Base-by-base conservation (phyloP, 1,284 basidiomycete species). In the Laetiporus sulphureus region DNA sequence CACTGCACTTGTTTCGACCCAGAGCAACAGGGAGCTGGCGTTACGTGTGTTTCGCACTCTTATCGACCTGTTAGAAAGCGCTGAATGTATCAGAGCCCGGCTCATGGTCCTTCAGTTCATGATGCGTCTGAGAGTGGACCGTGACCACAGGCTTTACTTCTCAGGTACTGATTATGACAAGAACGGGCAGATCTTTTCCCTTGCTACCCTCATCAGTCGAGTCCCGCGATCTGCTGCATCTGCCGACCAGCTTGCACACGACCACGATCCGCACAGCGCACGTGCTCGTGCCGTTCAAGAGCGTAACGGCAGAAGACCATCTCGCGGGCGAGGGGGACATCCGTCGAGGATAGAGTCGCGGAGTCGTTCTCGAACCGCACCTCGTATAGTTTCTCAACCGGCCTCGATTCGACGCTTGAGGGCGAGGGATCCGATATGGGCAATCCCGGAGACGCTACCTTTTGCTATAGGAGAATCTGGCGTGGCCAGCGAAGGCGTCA, bases 101-200 rank as follows among this genome's bases (percentile, higher is more conserved):
- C 62, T 98, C 13, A 69, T 78, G 2, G 75, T 87, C 2, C 67
- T 99, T 7, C 91, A 95, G 57, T 96, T 94, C 72, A 61, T 96
- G 45, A 79, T 94, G 67, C 83, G 92, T 10, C 68, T 99, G 18
- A 76, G 96, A 37, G 92, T 91, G 1, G 94, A 97, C 59, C 79
- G 90, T 3, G 87, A 93, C 54, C 96, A 99, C 60, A 75, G 85
- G 12, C 62, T 99, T 30, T 96, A 87, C 60, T 83, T 89, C 38
- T 68, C 68, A 7, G 62, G 69, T 38, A 52, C 58, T 13, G 65
- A 63, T 22, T 69, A 71, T 45, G 81, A 85, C 48, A 63, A 66
- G 5, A 71, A 83, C 41, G 73, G 74, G 4, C 69, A 76, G 34
- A 66, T 75, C 19, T 48, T 56, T 1, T 64, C 68, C 41, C 68